Percentiles rank a stretch among this genome's conserved stretches.
phyloP scores from a whole-genome alignment of 164 flowering plant species.

The Magnolia kwangsiensis region DNA sequence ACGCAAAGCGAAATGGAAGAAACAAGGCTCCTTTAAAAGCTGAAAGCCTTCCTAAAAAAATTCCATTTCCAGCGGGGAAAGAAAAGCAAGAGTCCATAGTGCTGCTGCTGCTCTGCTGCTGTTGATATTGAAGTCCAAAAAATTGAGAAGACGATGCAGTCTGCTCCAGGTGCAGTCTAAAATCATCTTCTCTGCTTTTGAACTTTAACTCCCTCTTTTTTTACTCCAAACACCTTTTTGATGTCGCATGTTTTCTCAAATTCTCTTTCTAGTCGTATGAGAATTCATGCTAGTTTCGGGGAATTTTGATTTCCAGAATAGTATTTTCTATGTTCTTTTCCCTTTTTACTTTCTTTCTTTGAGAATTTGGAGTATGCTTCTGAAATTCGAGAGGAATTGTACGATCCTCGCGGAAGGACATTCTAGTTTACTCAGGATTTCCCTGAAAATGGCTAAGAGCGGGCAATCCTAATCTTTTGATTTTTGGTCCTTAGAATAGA shows the following conservation, averaged over 20 bases:
- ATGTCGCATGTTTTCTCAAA: not conserved
- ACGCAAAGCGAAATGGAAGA: too few relatives aligned
- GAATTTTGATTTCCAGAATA: not conserved
- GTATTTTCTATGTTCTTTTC: too few relatives aligned
- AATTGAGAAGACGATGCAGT: not conserved
- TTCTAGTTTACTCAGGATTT: not conserved
- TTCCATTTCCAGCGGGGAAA: too few relatives aligned
- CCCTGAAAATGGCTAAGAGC: not conserved
- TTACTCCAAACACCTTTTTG: not conserved
- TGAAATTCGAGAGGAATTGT: not conserved
- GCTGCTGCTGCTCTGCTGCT: not conserved
- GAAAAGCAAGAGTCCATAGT: not conserved
- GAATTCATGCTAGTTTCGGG: not conserved
- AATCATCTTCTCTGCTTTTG: not conserved
- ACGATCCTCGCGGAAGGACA: not conserved
- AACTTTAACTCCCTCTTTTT: not conserved
- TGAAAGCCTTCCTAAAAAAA: too few relatives aligned
- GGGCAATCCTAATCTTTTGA: not conserved
- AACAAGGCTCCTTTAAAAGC: too few relatives aligned
- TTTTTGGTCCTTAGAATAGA: not conserved
- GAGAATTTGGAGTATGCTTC: not conserved
- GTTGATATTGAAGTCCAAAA: not conserved
- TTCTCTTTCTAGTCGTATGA: not conserved
- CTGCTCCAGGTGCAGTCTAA: not conserved
- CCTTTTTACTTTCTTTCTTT: not conserved